Percentiles rank a stretch among this genome's conserved stretches.
Evolutionary conservation across 2,329 filamentous ascomycete species (phyloP).

Genomic region (Talaromyces albobiverticillius): DNA sequence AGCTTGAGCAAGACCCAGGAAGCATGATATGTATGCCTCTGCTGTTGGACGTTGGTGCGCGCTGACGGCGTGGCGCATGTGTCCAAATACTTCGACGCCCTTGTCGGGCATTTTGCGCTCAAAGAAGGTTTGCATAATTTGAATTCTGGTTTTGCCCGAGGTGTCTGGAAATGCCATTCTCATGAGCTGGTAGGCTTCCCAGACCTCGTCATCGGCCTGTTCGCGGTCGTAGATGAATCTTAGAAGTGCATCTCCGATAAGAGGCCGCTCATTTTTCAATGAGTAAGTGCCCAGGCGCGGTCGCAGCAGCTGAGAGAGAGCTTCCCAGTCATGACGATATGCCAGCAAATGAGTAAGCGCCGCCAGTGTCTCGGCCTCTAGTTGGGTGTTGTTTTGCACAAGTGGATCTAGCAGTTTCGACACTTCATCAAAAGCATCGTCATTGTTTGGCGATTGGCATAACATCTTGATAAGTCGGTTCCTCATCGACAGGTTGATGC

Average conservation of each 20-base stretch:
- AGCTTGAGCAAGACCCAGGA: slow-evolving; percentile 68
- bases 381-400: slow-evolving; percentile 64
- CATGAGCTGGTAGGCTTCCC: slow-evolving; percentile 61
- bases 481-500: slow-evolving; percentile 6
- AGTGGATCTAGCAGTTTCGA: slow-evolving; percentile 70
- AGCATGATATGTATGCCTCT: slow-evolving; percentile 73
- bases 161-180: slow-evolving; percentile 61
- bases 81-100: slow-evolving; percentile 80
- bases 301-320: slow-evolving; percentile 79
- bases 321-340: slow-evolving; percentile 70
- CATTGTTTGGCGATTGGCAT: slow-evolving; percentile 51
- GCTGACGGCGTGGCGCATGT: slow-evolving; percentile 80
- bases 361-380: slow-evolving; percentile 73
- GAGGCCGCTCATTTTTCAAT: slow-evolving; percentile 57
- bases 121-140: slow-evolving; percentile 82
- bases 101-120: slow-evolving; percentile 74
- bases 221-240: slow-evolving; percentile 63
- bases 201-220: slow-evolving; percentile 61
- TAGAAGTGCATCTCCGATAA: slow-evolving; percentile 65
- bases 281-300: slow-evolving; percentile 50
- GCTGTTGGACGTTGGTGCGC: slow-evolving; percentile 62
- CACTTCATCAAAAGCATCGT: slow-evolving; percentile 67
- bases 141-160: slow-evolving; percentile 61
- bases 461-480: slow-evolving; percentile 65
- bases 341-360: slow-evolving; percentile 72